Base-by-base conservation (phyloP, 2,329 filamentous ascomycete genomes). In the Aspergillus quadrilineatus region DNA sequence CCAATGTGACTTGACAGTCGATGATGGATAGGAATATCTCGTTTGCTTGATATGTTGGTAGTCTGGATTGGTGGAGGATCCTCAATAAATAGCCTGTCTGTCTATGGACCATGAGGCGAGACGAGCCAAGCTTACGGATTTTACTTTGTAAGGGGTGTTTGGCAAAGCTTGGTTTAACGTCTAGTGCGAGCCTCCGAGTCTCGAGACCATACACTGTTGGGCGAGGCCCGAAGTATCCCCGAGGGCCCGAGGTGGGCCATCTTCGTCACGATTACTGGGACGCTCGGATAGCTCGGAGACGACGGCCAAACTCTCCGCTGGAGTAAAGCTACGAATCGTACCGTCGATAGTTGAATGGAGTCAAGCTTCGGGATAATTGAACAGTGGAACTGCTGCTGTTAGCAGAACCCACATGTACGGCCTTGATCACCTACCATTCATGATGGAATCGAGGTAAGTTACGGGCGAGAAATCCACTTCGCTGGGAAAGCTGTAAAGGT, bases 381-480 rank as follows among this genome's bases (percentile, higher is more conserved):
- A 66, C 6, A 67, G 30, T 12, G 66, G 66, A 12, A 66, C 65
- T 67, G 22, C 5, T 29, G 26, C 9, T 22, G 29, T 52, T 44
- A 45, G 39, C 30, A 5, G 6, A 29, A 9, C 22, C 22, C 22
- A 22, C 10, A 12, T 30, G 37, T 4, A 48, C 0, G 12, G 22
- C 1, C 6, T 8, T 14, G 34, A 4, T 7, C 1, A 50, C 61
- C 5, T 61, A 68, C 66, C 61, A 28, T 70, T 69, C 68, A 68
- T 70, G 0, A 69, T 68, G 2, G 66, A 68, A 26, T 69, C 67
- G 0, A 69, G 56, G n/a, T 67, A 69, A 0, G 63, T 62, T 7
- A 67, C 56, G 1, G 66, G 67, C 2, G 67, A 70, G 3, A 62
- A 56, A 8, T 64, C 62, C n/a, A 64, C 46, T 2, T 41, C 46